A percentile compares a stretch with the other conserved stretches of the same genome.
Evolutionary conservation across 768 basidiomycete genomes (phyloP).

Genomic region (Boletus sp.): DNA sequence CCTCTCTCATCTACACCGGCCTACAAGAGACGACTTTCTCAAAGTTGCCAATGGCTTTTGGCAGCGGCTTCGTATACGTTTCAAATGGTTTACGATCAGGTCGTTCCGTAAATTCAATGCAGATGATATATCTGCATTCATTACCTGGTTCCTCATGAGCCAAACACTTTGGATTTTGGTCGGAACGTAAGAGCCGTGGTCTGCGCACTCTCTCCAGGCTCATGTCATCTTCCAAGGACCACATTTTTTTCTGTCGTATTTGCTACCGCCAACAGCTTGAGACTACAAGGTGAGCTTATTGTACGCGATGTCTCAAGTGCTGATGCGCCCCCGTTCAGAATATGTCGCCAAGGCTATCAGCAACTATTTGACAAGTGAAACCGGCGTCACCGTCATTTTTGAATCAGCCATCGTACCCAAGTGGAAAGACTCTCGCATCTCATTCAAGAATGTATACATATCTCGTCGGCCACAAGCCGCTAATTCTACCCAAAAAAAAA

Average conservation of each 20-base stretch:
- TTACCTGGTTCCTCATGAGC: conserved; percentile 95
- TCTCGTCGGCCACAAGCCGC: conserved; percentile 64
- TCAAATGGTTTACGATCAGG: conserved; percentile 96
- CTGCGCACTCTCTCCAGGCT: neutral
- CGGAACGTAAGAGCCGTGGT: conserved; percentile 48
- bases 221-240: conserved; percentile 49
- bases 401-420: conserved; percentile 98
- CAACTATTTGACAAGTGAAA: conserved; percentile 89
- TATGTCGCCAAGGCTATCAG: conserved; percentile 86
- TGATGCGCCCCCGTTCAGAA: conserved; percentile 42
- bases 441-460: conserved; percentile 95
- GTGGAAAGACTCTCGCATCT: conserved; percentile 94
- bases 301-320: neutral
- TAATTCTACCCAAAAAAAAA: conserved; percentile 15
- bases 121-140: conserved; percentile 95
- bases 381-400: conserved; percentile 92
- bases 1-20: conserved; percentile 73
- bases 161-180: conserved; percentile 95
- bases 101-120: conserved; percentile 94
- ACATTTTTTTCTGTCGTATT: conserved; percentile 96
- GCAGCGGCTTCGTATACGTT: conserved; percentile 84
- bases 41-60: conserved; percentile 86
- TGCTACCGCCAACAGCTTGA: conserved; percentile 82
- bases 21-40: conserved; percentile 87
- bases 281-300: conserved; percentile 64